Percentiles rank a stretch among this genome's conserved stretches.
phyloP scores from a whole-genome alignment of 2,329 filamentous ascomycete genomes.

The Xylariales sp. region DNA sequence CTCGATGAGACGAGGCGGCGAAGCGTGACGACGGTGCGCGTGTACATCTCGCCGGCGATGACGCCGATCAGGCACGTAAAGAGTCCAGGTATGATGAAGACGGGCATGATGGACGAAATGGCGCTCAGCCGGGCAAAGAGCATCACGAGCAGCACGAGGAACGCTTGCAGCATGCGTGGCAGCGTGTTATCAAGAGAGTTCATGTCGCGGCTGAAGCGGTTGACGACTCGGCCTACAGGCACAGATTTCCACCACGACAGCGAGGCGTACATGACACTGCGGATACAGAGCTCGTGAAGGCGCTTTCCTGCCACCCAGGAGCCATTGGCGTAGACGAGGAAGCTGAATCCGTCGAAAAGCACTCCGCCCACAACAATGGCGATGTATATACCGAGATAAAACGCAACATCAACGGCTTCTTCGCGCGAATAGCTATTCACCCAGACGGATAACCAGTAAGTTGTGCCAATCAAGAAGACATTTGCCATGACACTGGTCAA shows the following conservation, averaged over 20 bases:
- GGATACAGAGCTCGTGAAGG: constrained; percentile 49
- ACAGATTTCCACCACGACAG: constrained; percentile 54
- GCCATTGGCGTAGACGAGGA: constrained; percentile 47
- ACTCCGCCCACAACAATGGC: constrained; percentile 38
- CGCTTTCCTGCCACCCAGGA: constrained; percentile 50
- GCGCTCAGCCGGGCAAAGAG: constrained; percentile 30
- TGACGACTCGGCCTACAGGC: constrained; percentile 47
- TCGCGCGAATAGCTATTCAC: constrained; percentile 45
- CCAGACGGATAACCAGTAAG: constrained; percentile 49
- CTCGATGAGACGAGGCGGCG: constrained; percentile 35
- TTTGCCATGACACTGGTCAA: constrained; percentile 35
- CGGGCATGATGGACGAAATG: constrained; percentile 36
- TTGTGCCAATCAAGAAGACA: constrained; percentile 35
- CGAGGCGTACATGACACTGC: constrained; percentile 48
- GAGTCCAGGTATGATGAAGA: constrained; percentile 37
- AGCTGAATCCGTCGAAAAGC: constrained; percentile 34
- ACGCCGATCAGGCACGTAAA: constrained; percentile 32
- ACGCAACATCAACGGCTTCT: constrained; percentile 38
- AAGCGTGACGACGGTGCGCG: constrained; percentile 34
- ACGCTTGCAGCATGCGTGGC: constrained; percentile 37
- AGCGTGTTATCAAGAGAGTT: constrained; percentile 48
- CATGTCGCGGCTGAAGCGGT: constrained; percentile 54
- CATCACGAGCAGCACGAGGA: constrained; percentile 31
- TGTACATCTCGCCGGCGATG: constrained; percentile 38
- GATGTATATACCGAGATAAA: constrained; percentile 51